Evolutionary conservation across 352 stramenopile genomes (phyloP), one percentile per base, ranked within the genome.

Genomic region (Phytopythium oedochilum): DNA sequence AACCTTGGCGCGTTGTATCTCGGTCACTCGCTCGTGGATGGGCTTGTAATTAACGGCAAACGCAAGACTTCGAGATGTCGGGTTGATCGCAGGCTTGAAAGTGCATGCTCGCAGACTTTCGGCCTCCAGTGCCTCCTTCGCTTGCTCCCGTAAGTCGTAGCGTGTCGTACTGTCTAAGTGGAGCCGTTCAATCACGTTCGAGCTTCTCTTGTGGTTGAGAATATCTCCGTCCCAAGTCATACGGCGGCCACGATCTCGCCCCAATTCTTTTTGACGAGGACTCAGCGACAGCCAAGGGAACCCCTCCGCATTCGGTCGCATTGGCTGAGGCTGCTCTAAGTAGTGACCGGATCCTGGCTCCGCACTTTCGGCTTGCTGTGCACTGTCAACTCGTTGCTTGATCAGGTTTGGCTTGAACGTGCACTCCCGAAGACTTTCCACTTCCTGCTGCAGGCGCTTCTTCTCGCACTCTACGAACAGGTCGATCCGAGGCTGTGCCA

Each of bases 1-100:
- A 64, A 92, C 79, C 73, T 88, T 89, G 34, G 72, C 70, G 11
- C 78, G 76, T 40, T 90, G 80, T 23, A 91, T 60, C 28, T 89
- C 77, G 0, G 57, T 64, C 9, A 91, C 47, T 2, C 83, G 74
- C 32, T 86, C 55, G 12, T 91, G 78, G 52, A 93, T 83, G 10
- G 83, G 83, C 38, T 85, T 89, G 55, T 91, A 83, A 38, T 76
- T 63, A 2, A 61, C 64, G 23, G 57, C 53, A 25, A 51, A 71
- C 3, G 74, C 56, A 51, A 92, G 56, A 1, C 53, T 56, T 11
- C 63, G 68, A 1, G 79, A 89, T 0, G 54, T 59, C 5, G 57
- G 31, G 43, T 91, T 93, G 56, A 90, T 89, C 31, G 68, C 61
- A 8, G 83, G 80, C 14, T 71, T 73, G 52, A 93, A 93, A 1